A percentile compares a stretch with the other conserved stretches of the same genome.
phyloP scores from a whole-genome alignment of 2,329 filamentous ascomycete genomes.

The Hymenoscyphus fructigenus region DNA sequence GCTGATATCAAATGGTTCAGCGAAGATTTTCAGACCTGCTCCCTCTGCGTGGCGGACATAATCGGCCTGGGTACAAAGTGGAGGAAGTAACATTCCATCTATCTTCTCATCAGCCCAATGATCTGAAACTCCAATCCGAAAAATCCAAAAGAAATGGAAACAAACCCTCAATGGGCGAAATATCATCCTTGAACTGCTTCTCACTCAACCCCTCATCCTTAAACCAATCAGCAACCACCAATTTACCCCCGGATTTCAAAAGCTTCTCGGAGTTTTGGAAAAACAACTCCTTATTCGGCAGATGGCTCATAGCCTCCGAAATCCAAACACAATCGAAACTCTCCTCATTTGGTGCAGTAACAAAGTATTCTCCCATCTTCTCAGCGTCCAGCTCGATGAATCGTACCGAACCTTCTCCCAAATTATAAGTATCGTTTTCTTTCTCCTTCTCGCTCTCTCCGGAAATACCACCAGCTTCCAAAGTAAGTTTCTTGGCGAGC shows the following conservation, averaged over 20 bases:
- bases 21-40: constrained; percentile 48
- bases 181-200: constrained; percentile 49
- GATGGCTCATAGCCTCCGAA: constrained; percentile 59
- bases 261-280: constrained; percentile 52
- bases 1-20: constrained; percentile 55
- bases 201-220: constrained; percentile 49
- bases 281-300: constrained; percentile 59
- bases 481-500: constrained; percentile 53
- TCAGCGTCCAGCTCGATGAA: constrained; percentile 62
- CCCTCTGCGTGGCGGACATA: constrained; percentile 51
- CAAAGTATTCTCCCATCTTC: constrained; percentile 56
- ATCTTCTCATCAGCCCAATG: constrained; percentile 2
- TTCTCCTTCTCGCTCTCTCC: constrained; percentile 12
- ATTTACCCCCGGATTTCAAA: constrained; percentile 48
- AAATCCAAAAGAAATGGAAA: neutral
- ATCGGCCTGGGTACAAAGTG: constrained; percentile 52
- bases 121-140: neutral
- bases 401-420: constrained; percentile 48
- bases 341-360: constrained; percentile 30
- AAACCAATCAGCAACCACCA: constrained; percentile 63
- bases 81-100: constrained; percentile 62
- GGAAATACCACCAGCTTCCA: constrained; percentile 32
- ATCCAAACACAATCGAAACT: constrained; percentile 61
- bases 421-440: constrained; percentile 25
- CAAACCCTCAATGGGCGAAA: constrained; percentile 57